Base-by-base conservation (phyloP, 495 filamentous ascomycete genomes). In the Penicillium pancosmium region DNA sequence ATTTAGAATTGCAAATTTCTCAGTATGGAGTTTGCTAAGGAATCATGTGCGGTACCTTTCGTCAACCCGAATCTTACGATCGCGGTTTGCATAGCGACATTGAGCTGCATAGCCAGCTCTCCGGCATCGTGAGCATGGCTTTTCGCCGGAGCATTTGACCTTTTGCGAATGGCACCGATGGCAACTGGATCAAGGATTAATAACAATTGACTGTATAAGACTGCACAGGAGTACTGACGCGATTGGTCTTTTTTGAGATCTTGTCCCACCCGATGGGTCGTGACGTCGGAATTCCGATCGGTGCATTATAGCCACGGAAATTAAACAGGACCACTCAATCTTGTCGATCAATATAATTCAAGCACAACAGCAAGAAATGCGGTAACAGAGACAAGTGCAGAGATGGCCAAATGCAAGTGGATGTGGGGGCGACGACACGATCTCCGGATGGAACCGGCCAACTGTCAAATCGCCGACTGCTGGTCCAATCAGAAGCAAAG, bases 131-230 rank as follows among this genome's bases (percentile, higher is more conserved):
- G 62, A 57, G 50, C 75, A 78, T 18, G 73, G 73, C 46, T 69
- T 64, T 11, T 70, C 72, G 11, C 73, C 75, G 1, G 73, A 76
- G 52, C 73, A 78, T 56, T 75, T 78, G 48, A 76, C 73, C 48
- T 76, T 77, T 48, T 73, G 73, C 7, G 63, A 33, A 66, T 77
- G 73, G 50, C 72, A 78, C 50, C 73, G 68, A 60, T 73, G 61
- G 44, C 75, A 78, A 1, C 72, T 78, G 41, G 41, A 57, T 15
- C 33, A 18, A 21, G 19, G 15, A 31, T 49, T 41, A 60, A 51
- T 5, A 10, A 10, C 15, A 21, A 33, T 50, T 54, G 44, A 38
- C 8, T n/a, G 50, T 41, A 52, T 41, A 52, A 5, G 46, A 16
- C 23, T 6, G 31, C 6, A 12, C 16, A 19, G 11, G 15, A 1